Base-by-base conservation (phyloP, 2,329 filamentous ascomycete species). In the Leptosphaerulina australis region DNA sequence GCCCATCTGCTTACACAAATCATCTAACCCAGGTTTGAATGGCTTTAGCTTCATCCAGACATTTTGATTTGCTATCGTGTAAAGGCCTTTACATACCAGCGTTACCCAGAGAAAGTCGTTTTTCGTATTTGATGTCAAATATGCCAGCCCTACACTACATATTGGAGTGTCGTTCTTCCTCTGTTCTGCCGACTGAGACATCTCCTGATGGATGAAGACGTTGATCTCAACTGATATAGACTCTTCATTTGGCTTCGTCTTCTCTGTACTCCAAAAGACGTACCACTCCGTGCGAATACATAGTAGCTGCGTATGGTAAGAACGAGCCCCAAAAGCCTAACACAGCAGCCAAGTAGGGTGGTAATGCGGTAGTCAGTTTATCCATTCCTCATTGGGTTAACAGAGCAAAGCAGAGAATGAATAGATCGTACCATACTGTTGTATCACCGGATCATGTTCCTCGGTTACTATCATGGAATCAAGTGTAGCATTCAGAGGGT, bases 1-100 rank as follows among this genome's bases (percentile, higher is more conserved):
- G 74, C 0, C 57, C 73, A 79, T 79, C 9, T 63, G 62, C 1
- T 53, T 2, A 40, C 79, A 79, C 1, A 79, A 50, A 0, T 50
- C 3, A 25, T 74, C 41, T 0, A 79, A 69, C 0, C 70, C 70
- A 1, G 62, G 49, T 4, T 74, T 75, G 31, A 76, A 70, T 26
- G 21, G 24, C 5, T 55, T 34, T 4, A 34, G 76, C 70, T 30
- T 26, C 28, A 6, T 56, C 35, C 4, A 73, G 6, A 44, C 35
- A 2, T 61, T 53, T 15, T 67, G 40, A 24, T 48, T 29, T 5
- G 36, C n/a, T 2, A 59, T 44, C 1, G 63, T 44, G 18, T 44
- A 46, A 8, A 76, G 69, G 11, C 63, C 52, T 55, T 73, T 45
- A 47, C 63, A 74, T 8, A 76, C 74, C 22, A 50, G 39, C 12